Conservation (phyloP, 371 early-diverging fungal species). For the Dichotomocladium elegans region DNA sequence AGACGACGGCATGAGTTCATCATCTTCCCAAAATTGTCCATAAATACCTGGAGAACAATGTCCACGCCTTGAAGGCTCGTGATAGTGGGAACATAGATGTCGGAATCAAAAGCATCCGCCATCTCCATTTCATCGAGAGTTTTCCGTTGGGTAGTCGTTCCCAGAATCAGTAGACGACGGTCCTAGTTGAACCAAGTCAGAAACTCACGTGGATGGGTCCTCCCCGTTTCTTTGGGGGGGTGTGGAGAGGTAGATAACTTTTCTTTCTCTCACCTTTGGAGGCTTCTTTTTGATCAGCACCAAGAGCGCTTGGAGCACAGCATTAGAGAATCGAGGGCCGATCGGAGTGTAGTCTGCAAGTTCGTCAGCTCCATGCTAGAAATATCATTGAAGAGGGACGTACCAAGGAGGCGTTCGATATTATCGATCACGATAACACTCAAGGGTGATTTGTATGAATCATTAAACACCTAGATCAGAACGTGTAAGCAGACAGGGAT, state of each 20-base stretch:
- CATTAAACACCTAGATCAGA: constrained; percentile 73
- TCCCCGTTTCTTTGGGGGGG: no score
- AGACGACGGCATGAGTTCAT: neutral
- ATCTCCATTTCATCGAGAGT: constrained; percentile 89
- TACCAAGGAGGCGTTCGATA: constrained; percentile 91
- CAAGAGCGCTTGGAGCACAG: constrained; percentile 92
- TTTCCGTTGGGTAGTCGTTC: constrained; percentile 77
- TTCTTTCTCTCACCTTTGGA: constrained; percentile 68
- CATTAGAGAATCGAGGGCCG: constrained; percentile 98
- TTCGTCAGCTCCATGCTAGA: no score
- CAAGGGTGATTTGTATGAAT: constrained; percentile 97
- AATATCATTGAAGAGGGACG: constrained; percentile 1
- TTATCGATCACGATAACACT: constrained; percentile 97
- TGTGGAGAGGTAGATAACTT: neutral
- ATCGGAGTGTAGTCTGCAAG: constrained; percentile 93
- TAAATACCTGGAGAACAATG: constrained; percentile 59
- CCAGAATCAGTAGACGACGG: constrained; percentile 80
- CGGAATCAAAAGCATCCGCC: constrained; percentile 79
- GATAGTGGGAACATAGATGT: constrained; percentile 81
- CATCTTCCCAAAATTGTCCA: constrained; percentile 3
- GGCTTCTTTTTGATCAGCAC: constrained; percentile 91
- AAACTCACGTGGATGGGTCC: no score
- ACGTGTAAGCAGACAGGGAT: neutral
- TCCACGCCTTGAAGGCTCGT: constrained; percentile 57
- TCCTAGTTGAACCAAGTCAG: no score